These are phyloP conservation scores for Barnettozyma sp. DNA, from an alignment of 805 yeast species.

Conservation along the genomic window DNA sequence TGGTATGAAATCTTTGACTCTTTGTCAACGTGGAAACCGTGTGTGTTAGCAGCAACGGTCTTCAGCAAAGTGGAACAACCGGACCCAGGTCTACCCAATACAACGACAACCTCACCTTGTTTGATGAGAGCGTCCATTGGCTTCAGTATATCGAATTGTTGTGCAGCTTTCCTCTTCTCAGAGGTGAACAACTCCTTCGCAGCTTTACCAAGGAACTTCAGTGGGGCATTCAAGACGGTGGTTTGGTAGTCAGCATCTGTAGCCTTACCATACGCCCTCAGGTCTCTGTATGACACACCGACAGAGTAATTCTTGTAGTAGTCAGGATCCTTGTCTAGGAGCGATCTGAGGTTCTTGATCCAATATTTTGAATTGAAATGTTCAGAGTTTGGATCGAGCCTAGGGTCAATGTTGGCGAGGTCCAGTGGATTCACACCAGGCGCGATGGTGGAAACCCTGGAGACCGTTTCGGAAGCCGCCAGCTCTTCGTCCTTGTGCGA, in stretches of 20 bases:
- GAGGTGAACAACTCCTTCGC: constrained; percentile 13
- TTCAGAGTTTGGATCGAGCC: constrained; percentile 52
- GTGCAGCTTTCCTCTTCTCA: constrained; percentile 17
- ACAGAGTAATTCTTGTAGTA: constrained; percentile 47
- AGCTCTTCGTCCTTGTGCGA: constrained; percentile 6
- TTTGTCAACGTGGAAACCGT: constrained; percentile 46
- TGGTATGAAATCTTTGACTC: constrained; percentile 45
- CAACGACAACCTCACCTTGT: constrained; percentile 63
- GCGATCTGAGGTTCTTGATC: constrained; percentile 50
- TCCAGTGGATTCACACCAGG: constrained; percentile 36
- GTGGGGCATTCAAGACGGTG: constrained; percentile 41
- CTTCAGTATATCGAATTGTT: constrained; percentile 40
- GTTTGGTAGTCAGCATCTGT: constrained; percentile 56
- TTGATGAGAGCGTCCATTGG: constrained; percentile 57
- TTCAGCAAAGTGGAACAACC: constrained; percentile 67
- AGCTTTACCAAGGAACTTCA: constrained; percentile 15
- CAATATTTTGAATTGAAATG: constrained; percentile 54
- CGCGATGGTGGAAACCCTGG: constrained; percentile 22
- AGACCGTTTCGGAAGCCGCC: constrained; percentile 28
- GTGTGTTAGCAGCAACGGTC: constrained; percentile 52
- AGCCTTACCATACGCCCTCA: constrained; percentile 54
- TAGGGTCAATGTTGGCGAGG: constrained; percentile 30
- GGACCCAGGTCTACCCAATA: constrained; percentile 75
- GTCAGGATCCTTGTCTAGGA: constrained; percentile 47
- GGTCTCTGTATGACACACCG: constrained; percentile 49